Percentiles rank a stretch among this genome's conserved stretches.
These are phyloP conservation scores for Suillus lakei DNA, from an alignment of 768 basidiomycete genomes.

Conservation along the genomic window DNA sequence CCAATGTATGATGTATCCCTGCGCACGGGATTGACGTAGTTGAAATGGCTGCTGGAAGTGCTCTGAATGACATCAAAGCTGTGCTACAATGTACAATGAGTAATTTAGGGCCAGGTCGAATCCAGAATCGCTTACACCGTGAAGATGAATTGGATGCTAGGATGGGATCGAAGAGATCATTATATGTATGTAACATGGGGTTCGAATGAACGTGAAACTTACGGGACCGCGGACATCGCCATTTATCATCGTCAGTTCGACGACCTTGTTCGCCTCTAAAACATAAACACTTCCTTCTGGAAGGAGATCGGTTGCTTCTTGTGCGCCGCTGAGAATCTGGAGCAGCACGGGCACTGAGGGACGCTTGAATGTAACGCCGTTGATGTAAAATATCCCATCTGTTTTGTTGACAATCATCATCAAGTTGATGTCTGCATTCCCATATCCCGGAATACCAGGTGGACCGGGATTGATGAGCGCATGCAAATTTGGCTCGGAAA, in stretches of 20 bases:
- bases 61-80: constrained; percentile 40
- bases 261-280: constrained; percentile 18
- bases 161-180: neutral
- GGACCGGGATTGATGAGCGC: constrained; percentile 25
- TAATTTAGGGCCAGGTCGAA: neutral
- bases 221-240: constrained; percentile 36
- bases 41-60: constrained; percentile 29
- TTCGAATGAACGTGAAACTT: constrained; percentile 11
- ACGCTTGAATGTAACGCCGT: constrained; percentile 10
- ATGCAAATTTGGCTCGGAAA: constrained; percentile 23
- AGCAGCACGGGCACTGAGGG: constrained; percentile 25
- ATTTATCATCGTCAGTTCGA: constrained; percentile 25
- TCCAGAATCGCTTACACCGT: constrained; percentile 17
- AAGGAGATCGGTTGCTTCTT: constrained; percentile 15
- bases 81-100: constrained; percentile 26
- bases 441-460: constrained; percentile 24
- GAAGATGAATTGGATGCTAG: constrained; percentile 29
- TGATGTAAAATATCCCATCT: constrained; percentile 11
- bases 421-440: constrained; percentile 31
- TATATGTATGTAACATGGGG: neutral
- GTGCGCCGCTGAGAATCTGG: constrained; percentile 28
- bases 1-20: too few relatives aligned
- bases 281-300: constrained; percentile 21
- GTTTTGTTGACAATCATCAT: constrained; percentile 18
- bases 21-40: constrained; percentile 45